Percentiles rank a stretch among this genome's conserved stretches.
Evolutionary conservation across 176 grass and related monocot genomes (phyloP).

Genomic region (Cenchrus purpureus): DNA sequence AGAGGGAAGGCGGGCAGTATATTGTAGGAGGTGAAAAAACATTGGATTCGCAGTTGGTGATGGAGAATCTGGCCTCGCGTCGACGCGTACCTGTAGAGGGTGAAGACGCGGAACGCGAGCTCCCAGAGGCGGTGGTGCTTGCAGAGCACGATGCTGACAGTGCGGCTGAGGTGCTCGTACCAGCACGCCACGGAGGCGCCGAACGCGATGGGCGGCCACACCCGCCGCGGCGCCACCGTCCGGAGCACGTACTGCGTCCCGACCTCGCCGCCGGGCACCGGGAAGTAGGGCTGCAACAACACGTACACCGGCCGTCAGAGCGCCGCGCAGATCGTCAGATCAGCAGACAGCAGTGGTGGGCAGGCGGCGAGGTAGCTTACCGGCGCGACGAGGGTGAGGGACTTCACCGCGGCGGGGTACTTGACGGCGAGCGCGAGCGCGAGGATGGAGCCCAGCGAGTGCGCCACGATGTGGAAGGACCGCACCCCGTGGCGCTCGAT

Average conservation of each 20-base stretch:
- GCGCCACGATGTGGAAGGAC: slow-evolving; percentile 74
- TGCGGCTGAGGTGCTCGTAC: slow-evolving; percentile 95
- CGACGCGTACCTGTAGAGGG: slow-evolving; percentile 70
- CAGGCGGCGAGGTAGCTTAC: neutral
- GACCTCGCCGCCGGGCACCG: slow-evolving; percentile 67
- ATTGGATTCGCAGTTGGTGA: neutral
- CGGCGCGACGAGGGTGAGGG: slow-evolving; percentile 69
- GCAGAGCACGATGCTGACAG: slow-evolving; percentile 84
- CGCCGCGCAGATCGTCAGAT: neutral
- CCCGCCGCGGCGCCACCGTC: slow-evolving; percentile 81
- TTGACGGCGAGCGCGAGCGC: slow-evolving; percentile 73
- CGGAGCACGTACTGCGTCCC: slow-evolving; percentile 82
- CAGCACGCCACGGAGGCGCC: slow-evolving; percentile 88
- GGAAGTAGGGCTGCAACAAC: slow-evolving; percentile 68
- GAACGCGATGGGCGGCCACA: slow-evolving; percentile 87
- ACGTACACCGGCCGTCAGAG: too few relatives aligned
- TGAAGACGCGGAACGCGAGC: slow-evolving; percentile 76
- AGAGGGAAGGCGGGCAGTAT: too few relatives aligned
- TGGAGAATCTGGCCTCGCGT: too few relatives aligned
- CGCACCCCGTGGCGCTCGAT: slow-evolving; percentile 57
- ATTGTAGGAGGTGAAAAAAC: too few relatives aligned
- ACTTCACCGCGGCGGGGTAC: slow-evolving; percentile 60
- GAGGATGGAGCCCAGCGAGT: slow-evolving; percentile 73
- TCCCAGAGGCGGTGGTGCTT: slow-evolving; percentile 95
- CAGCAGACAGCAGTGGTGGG: too few relatives aligned